phyloP scores from a whole-genome alignment of 2,329 filamentous ascomycete species.

The Canariomyces notabilis region DNA sequence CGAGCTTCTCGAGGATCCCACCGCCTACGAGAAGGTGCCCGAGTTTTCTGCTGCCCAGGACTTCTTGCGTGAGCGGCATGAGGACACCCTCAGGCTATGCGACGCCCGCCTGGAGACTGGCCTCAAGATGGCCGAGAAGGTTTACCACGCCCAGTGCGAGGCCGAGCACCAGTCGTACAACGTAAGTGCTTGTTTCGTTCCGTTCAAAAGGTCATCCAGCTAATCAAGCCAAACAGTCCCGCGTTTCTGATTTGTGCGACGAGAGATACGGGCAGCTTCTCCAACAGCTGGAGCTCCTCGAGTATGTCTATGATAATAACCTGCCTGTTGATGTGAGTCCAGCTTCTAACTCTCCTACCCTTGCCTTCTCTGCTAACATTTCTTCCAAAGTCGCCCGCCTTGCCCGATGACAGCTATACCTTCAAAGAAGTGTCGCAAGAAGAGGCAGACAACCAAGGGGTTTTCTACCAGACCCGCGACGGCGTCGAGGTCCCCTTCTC shows the following conservation, averaged over 20 bases:
- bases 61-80: constrained; percentile 45
- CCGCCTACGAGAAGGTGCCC: constrained; percentile 47
- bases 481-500: constrained; percentile 42
- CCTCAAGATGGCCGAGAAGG: constrained; percentile 21
- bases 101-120: constrained; percentile 21
- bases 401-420: constrained; percentile 39
- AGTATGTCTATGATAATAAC: constrained; percentile 38
- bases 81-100: constrained; percentile 25
- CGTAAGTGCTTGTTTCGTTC: constrained; percentile 19
- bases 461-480: constrained; percentile 37
- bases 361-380: constrained; percentile 11
- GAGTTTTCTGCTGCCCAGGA: constrained; percentile 49
- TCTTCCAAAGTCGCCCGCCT: constrained; percentile 18
- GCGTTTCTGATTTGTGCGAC: constrained; percentile 33
- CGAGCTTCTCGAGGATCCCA: constrained; percentile 49
- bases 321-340: constrained; percentile 47
- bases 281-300: constrained; percentile 42
- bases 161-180: constrained; percentile 19
- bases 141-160: constrained; percentile 22
- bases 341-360: neutral
- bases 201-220: neutral
- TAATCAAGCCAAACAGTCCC: constrained; percentile 8
- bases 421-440: constrained; percentile 43
- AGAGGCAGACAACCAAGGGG: constrained; percentile 40
- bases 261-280: constrained; percentile 44